Evolutionary conservation across 352 stramenopile genomes (phyloP), one percentile per base, ranked within the genome.

Genomic region (Globisporangium echinulatum): DNA sequence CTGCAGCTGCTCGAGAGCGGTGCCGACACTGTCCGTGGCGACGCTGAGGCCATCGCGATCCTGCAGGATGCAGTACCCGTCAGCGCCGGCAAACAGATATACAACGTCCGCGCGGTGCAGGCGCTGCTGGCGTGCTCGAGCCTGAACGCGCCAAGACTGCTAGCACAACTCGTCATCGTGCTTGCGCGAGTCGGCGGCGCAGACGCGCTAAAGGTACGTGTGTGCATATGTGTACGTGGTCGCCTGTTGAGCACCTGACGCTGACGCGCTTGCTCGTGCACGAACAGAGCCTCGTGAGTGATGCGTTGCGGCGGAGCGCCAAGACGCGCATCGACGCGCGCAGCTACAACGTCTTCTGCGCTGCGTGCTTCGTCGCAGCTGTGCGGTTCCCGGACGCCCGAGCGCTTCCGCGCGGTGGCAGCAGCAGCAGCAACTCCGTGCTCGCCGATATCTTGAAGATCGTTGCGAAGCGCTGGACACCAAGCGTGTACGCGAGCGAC

Each of bases 341-440:
- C 44, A 64, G 46, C 49, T 84, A 69, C 62, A 78, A 68, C 42
- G 57, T 82, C 3, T 80, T 82, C 67, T 61, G 59, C 40, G 65
- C 70, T 37, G 68, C 72, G n/a, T 80, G 76, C 53, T 82, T 86
- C 40, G 65, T 80, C 17, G 17, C 79, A 36, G 62, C 68, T 9
- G 69, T 64, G 25, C 58, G 36, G n/a, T 55, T 47, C 7, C 19
- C 5, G 17, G 19, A 1, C n/a, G 7, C 37, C 7, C 46, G 33
- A 15, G 15, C 46, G n/a, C 5, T 56, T 4, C 53, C 15, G 3
- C 5, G 7, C 15, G 38, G 44, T 44, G 40, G 7, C 40, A 13
- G 11, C 11, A 8, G 40, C 7, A 44, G 11, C 40, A 13, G 11
- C 40, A 13, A 44, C 7, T 44, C 40, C 7, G 7, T 14, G 40